These are phyloP conservation scores for Ailanthus altissimus DNA, from an alignment of 345 rosid genomes.

Conservation along the genomic window DNA sequence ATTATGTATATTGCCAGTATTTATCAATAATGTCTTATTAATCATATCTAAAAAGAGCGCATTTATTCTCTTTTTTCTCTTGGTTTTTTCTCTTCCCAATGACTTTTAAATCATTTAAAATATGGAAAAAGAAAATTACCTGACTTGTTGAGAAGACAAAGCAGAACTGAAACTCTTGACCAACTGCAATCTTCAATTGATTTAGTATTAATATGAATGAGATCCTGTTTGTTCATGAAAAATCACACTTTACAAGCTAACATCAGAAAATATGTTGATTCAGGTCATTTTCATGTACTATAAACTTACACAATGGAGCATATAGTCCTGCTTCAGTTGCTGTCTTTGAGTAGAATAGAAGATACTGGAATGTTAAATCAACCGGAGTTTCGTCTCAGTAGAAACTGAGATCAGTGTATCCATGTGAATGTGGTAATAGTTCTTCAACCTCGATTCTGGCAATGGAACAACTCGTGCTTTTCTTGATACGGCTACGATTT, in stretches of 20 bases:
- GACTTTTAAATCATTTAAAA: background rate
- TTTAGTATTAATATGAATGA: background rate
- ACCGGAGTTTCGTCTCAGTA: conserved; percentile 34
- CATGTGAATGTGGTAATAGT: conserved; percentile 63
- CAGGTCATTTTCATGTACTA: background rate
- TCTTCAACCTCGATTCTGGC: conserved; percentile 90
- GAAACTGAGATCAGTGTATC: conserved; percentile 49
- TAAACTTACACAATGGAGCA: conserved; percentile 13
- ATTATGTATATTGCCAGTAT: background rate
- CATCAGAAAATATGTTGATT: conserved; percentile 9
- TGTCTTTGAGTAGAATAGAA: background rate
- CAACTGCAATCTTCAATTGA: background rate
- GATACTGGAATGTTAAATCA: conserved; percentile 9
- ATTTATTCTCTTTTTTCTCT: background rate
- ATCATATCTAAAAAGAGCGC: background rate
- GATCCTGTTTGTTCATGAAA: conserved; percentile 23
- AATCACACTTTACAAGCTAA: conserved; percentile 3
- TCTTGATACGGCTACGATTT: conserved; percentile 53
- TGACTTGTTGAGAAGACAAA: conserved; percentile 19
- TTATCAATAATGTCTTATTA: background rate
- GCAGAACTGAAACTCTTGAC: conserved; percentile 8
- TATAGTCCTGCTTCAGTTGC: conserved; percentile 7
- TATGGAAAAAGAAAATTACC: conserved; percentile 14
- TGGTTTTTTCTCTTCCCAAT: background rate
- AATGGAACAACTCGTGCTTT: conserved; percentile 67